A percentile compares a stretch with the other conserved stretches of the same genome.
These are phyloP conservation scores for Penicillium riverlandense DNA, from an alignment of 495 filamentous ascomycete species.

Conservation along the genomic window DNA sequence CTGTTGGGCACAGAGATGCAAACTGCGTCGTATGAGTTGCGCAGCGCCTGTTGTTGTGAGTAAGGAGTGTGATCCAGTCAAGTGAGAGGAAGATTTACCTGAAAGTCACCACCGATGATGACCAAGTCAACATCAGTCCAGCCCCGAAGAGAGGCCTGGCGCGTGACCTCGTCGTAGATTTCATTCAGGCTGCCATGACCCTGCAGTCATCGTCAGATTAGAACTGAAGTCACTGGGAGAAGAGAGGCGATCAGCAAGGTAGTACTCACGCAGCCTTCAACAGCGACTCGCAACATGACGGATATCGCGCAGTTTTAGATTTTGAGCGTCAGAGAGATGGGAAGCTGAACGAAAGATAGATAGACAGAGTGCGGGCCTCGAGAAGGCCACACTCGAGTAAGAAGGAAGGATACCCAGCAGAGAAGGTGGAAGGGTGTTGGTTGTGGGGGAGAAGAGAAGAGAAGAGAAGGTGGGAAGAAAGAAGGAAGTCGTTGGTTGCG, in stretches of 20 bases:
- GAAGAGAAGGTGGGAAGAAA: neutral
- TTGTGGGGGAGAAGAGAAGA: neutral
- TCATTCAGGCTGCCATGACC: conserved; percentile 86
- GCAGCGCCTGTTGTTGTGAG: conserved; percentile 52
- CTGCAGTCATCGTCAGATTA: conserved; percentile 27
- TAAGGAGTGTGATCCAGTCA: neutral
- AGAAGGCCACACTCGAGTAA: no score
- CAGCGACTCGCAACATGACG: conserved; percentile 41
- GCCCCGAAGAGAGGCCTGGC: conserved; percentile 51
- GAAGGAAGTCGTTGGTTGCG: neutral
- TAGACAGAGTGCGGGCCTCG: neutral
- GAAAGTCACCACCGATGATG: conserved; percentile 88
- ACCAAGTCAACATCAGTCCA: conserved; percentile 77
- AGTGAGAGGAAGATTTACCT: conserved; percentile 41
- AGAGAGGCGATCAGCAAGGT: neutral
- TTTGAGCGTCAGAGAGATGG: no score
- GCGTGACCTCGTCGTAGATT: conserved; percentile 72
- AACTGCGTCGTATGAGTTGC: conserved; percentile 79
- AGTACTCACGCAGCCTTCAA: conserved; percentile 74
- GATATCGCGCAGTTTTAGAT: neutral
- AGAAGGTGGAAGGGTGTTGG: neutral
- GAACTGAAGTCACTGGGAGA: neutral
- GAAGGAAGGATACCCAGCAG: neutral
- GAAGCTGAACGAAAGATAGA: neutral
- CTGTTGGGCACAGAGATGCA: conserved; percentile 81